A percentile compares a stretch with the other conserved stretches of the same genome.
Conservation (phyloP, 768 basidiomycete genomes). For the Lactarius hatsudake region DNA sequence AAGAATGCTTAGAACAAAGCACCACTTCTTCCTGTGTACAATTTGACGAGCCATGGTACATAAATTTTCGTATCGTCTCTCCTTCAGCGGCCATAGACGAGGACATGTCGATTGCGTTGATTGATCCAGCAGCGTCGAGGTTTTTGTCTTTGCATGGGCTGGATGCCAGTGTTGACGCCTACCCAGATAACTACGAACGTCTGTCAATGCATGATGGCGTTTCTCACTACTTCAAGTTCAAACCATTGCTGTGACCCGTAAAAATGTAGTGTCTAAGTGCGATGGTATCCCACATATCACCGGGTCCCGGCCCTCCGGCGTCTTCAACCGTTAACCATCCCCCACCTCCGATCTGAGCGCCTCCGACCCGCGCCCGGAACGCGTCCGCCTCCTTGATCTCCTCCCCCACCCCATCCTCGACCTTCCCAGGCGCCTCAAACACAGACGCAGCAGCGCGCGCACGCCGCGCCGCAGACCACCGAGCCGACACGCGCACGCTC, state of each 20-base stretch:
- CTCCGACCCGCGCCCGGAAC: slow-evolving; percentile 78
- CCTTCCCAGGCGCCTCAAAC: slow-evolving; percentile 48
- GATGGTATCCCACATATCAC: not conserved
- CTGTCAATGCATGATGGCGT: no score
- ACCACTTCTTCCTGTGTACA: no score
- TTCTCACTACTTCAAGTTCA: no score
- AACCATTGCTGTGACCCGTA: not conserved
- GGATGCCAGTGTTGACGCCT: no score
- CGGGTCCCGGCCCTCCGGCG: not conserved
- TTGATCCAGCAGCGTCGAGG: no score
- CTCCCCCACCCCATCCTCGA: slow-evolving; percentile 32
- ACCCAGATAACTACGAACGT: no score
- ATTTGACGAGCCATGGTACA: no score
- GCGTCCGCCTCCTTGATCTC: slow-evolving; percentile 59
- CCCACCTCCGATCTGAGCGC: slow-evolving; percentile 84
- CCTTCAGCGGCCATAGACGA: no score
- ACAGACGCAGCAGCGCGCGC: slow-evolving; percentile 57
- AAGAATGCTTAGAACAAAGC: no score
- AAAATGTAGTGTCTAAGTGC: not conserved
- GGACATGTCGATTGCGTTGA: no score
- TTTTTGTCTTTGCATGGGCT: no score
- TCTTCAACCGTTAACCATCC: slow-evolving; percentile 74
- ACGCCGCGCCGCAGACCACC: slow-evolving; percentile 45
- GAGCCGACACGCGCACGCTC: slow-evolving; percentile 25
- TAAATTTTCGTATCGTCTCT: no score